These are phyloP conservation scores for Cylindrodendrum hubeiense DNA, from an alignment of 2,329 filamentous ascomycete species.

Conservation along the genomic window DNA sequence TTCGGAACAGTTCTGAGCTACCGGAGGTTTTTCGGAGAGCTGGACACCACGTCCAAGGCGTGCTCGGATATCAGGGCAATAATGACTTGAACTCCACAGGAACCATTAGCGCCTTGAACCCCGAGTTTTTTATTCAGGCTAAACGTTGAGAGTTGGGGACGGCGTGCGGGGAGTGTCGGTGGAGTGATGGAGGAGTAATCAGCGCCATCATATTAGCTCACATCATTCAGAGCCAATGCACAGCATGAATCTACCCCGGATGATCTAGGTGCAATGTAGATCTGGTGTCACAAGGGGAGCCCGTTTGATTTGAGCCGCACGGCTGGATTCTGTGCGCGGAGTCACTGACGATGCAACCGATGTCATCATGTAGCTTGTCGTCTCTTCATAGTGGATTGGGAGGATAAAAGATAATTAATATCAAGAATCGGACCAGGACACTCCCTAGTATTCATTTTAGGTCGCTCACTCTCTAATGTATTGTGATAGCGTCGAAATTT, in stretches of 20 bases:
- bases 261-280: background rate
- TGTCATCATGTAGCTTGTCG: too few relatives aligned
- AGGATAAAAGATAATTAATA: too few relatives aligned
- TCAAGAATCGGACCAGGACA: too few relatives aligned
- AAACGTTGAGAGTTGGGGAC: background rate
- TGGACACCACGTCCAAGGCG: background rate
- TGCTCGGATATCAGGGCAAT: too few relatives aligned
- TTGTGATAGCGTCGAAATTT: too few relatives aligned
- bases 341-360: too few relatives aligned
- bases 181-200: background rate
- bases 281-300: background rate
- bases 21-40: background rate
- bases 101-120: background rate
- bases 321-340: too few relatives aligned
- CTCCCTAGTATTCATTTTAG: too few relatives aligned
- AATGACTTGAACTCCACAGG: background rate
- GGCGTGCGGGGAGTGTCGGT: background rate
- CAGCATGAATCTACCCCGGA: background rate
- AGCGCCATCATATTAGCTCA: background rate
- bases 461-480: too few relatives aligned
- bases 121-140: background rate
- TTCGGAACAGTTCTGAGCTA: background rate
- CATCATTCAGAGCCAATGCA: background rate
- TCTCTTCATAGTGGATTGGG: too few relatives aligned
- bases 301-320: background rate